Conservation (phyloP, 208 protist species). For the Acanthamoeba castellanii region DNA sequence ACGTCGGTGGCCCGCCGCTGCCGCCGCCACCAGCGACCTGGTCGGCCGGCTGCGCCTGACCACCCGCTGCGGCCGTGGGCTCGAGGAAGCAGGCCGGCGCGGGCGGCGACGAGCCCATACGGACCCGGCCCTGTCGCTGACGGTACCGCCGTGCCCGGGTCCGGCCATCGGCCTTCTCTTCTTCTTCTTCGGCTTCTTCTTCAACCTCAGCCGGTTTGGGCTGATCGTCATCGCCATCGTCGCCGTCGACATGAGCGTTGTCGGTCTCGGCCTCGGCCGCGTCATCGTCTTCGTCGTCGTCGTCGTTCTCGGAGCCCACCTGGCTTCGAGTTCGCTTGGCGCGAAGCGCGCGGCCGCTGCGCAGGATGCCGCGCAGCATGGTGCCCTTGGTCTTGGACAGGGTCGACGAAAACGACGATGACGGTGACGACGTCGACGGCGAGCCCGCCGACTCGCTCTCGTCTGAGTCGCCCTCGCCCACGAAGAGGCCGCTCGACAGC, state of each 20-base stretch:
- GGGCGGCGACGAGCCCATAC: conserved; percentile 1
- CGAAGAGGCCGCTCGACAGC: background rate
- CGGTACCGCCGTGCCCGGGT: no score
- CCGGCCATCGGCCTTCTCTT: background rate
- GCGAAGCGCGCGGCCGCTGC: background rate
- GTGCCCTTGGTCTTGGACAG: background rate
- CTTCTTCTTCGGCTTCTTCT: background rate
- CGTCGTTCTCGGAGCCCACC: background rate
- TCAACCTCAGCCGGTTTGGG: background rate
- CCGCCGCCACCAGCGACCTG: background rate
- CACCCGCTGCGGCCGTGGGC: background rate
- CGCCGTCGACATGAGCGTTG: background rate
- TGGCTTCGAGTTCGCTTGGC: background rate
- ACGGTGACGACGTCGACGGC: background rate
- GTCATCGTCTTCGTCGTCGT: background rate
- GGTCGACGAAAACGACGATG: background rate
- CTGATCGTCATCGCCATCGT: background rate
- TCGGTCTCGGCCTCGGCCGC: background rate
- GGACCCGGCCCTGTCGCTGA: background rate
- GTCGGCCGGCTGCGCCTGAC: background rate
- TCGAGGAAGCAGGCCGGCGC: background rate
- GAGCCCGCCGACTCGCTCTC: background rate
- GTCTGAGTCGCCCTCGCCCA: background rate
- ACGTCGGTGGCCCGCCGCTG: background rate
- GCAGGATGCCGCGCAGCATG: background rate